A percentile compares a stretch with the other conserved stretches of the same genome.
phyloP scores from a whole-genome alignment of 805 yeast species.

The Debaryomyces prosopidis region DNA sequence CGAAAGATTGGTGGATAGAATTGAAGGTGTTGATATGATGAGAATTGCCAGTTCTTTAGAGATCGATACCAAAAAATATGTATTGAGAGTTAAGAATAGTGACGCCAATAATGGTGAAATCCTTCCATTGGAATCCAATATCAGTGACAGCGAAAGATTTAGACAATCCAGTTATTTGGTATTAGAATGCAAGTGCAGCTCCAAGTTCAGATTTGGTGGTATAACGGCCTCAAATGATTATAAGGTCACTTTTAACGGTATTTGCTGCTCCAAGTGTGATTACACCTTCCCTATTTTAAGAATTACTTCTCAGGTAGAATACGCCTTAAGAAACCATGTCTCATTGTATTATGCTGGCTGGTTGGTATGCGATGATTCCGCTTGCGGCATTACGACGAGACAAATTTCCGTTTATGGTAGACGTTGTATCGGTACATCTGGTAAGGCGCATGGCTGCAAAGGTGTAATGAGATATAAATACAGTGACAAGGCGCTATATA shows the following conservation, averaged over 20 bases:
- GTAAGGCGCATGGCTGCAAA: constrained; percentile 63
- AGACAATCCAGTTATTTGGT: constrained; percentile 56
- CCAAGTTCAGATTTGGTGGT: constrained; percentile 70
- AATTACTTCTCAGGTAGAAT: constrained; percentile 72
- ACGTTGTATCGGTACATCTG: constrained; percentile 70
- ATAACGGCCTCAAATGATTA: constrained; percentile 63
- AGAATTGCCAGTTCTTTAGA: constrained; percentile 79
- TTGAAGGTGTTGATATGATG: constrained; percentile 83
- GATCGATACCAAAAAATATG: constrained; percentile 66
- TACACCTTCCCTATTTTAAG: constrained; percentile 50
- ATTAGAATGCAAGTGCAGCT: constrained; percentile 64
- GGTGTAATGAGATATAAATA: constrained; percentile 82
- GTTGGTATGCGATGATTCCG: constrained; percentile 79
- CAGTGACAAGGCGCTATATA: constrained; percentile 77
- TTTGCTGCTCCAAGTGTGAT: constrained; percentile 67
- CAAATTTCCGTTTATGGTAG: constrained; percentile 89
- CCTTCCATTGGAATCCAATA: constrained; percentile 77
- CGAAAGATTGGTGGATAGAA: constrained; percentile 78
- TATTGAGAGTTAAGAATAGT: constrained; percentile 41
- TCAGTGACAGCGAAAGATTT: constrained; percentile 82
- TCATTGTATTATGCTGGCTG: constrained; percentile 83
- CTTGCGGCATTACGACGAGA: constrained; percentile 78
- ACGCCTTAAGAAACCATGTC: constrained; percentile 66
- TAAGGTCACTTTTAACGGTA: constrained; percentile 64
- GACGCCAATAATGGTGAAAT: constrained; percentile 42